These are phyloP conservation scores for Erysimum cheiranthoides DNA, from an alignment of 345 rosid genomes.

Conservation along the genomic window DNA sequence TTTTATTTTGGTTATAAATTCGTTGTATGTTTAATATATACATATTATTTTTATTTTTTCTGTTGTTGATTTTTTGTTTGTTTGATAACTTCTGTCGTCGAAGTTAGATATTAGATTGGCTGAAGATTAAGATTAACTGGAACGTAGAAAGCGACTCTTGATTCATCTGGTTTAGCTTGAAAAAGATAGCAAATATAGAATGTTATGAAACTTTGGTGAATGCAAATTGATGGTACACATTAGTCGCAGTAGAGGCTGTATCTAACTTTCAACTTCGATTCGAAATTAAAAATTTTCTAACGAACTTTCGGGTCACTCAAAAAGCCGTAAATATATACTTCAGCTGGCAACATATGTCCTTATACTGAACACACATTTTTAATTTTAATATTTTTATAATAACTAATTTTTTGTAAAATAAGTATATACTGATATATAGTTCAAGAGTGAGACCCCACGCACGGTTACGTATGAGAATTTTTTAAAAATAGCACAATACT, in stretches of 20 bases:
- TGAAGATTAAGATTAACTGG: not conserved
- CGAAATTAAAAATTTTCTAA: constrained; percentile 7
- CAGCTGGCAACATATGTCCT: not conserved
- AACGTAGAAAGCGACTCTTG: constrained; percentile 1
- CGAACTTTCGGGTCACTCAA: constrained; percentile 15
- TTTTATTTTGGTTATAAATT: not conserved
- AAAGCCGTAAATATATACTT: not conserved
- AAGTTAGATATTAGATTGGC: not conserved
- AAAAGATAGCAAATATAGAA: constrained; percentile 1
- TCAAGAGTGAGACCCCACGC: not conserved
- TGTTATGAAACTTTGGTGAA: constrained; percentile 9
- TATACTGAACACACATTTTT: not conserved
- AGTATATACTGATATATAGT: too few species aligned
- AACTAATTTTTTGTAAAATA: not conserved
- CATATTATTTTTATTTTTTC: not conserved
- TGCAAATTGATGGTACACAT: constrained; percentile 20
- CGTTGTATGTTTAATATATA: not conserved
- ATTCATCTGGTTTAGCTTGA: constrained; percentile 32
- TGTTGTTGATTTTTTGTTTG: not conserved
- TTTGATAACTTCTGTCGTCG: not conserved
- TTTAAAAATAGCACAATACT: not conserved
- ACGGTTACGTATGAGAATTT: not conserved
- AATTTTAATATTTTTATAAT: not conserved
- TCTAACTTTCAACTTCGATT: constrained; percentile 32
- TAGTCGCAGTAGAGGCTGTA: constrained; percentile 4